Base-by-base conservation (phyloP, 768 basidiomycete species). In the Zangia roseola region DNA sequence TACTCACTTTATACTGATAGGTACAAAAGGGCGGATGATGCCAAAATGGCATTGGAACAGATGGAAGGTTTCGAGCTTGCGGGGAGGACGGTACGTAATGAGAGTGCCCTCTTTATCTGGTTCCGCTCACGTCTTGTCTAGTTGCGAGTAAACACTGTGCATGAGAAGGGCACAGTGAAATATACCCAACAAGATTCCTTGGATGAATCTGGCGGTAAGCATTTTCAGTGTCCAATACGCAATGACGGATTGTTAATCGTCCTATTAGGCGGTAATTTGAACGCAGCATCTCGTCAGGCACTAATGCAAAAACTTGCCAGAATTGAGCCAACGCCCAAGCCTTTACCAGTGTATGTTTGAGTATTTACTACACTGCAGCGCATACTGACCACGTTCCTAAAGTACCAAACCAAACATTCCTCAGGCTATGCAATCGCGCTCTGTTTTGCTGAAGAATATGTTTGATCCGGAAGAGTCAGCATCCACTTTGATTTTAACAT, bases 301-400 rank as follows among this genome's bases (percentile, higher is more conserved):
- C 91, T 99, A 77, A 99, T 99, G 97, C 92, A 94, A 75, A 99
- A 98, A 84, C 91, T 99, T 81, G 94, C 97, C 70, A 92, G 97
- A 77, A 90, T 84, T 72, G 89, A 91, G 62, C 75, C 80, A 38
- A 69, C 83, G 42, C 71, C 80, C 42, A 76, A 73, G 61, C 77
- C 80, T 56, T 76, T 82, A 60, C 79, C 83, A 21, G 67, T 80
- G 89, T 91, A 71, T 55, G 83, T 67, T 36, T 40, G 40, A 43
- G 40, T 35, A 28, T 26, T 47, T 35, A 5, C 19, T 38, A 30
- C 30, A 33, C 35, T 21, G n/a, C 37, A 20, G 20, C 10, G 21
- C 43, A 5, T 38, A 33, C 51, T 65, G 17, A 65, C 59, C 50
- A 10, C 53, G 28, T 35, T 28, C 7, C 40, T 24, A 30, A 46